phyloP scores from a whole-genome alignment of 2,329 filamentous ascomycete species.

The Paramyrothecium roridum region DNA sequence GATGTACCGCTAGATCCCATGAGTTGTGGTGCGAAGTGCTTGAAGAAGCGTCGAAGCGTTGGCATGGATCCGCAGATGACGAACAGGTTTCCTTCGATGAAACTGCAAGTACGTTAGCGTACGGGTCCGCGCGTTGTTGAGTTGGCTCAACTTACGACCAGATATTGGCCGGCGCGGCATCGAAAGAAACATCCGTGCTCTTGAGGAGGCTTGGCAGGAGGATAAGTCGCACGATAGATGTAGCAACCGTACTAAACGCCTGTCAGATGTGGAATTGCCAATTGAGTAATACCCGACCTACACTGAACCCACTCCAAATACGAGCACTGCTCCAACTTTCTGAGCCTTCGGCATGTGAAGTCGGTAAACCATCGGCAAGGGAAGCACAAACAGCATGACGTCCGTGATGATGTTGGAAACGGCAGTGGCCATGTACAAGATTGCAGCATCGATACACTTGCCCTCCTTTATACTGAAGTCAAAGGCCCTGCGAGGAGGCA shows the following conservation, averaged over 20 bases:
- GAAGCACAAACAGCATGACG: conserved; percentile 40
- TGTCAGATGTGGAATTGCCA: conserved; percentile 3
- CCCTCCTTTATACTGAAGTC: conserved; percentile 18
- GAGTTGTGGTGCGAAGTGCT: conserved; percentile 24
- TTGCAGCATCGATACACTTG: conserved; percentile 38
- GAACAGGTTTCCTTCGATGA: conserved; percentile 35
- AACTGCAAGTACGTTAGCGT: conserved; percentile 13
- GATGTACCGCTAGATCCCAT: conserved; percentile 10
- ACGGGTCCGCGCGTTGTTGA: conserved; percentile 7
- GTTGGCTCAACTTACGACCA: conserved; percentile 18
- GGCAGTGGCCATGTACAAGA: conserved; percentile 46
- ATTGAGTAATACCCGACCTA: conserved; percentile 15
- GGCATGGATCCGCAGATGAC: conserved; percentile 37
- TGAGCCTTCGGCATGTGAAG: conserved; percentile 41
- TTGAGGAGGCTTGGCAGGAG: conserved; percentile 18
- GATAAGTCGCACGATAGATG: conserved; percentile 23
- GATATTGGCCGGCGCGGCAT: conserved; percentile 20
- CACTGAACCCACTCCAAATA: conserved; percentile 39
- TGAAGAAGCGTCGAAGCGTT: conserved; percentile 31
- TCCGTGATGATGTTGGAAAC: conserved; percentile 45
- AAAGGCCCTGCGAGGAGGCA: conserved; percentile 16
- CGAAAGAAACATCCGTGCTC: conserved; percentile 23
- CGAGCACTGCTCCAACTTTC: conserved; percentile 37
- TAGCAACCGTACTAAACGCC: conserved; percentile 23
- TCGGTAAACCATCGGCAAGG: conserved; percentile 39